A percentile compares a stretch with the other conserved stretches of the same genome.
Conservation (phyloP, 1,139 yeast genomes). For the Lodderomyces oxycetoniae region DNA sequence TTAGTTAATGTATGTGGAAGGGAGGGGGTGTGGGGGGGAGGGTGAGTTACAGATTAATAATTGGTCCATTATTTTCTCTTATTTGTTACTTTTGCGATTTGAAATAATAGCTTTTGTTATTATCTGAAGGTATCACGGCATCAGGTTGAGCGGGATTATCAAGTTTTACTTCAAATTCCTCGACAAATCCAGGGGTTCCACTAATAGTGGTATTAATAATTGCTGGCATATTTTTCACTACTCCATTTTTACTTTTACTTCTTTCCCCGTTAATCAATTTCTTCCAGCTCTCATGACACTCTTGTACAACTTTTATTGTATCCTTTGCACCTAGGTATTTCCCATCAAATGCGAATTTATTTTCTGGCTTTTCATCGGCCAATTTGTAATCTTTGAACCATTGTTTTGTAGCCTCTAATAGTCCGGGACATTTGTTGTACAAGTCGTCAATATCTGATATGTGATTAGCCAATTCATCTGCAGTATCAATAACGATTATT, state of each 20-base stretch:
- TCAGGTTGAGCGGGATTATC: constrained; percentile 21
- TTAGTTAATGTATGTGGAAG: constrained; percentile 15
- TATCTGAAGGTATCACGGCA: constrained; percentile 24
- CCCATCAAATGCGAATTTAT: constrained; percentile 81
- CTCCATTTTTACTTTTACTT: constrained; percentile 35
- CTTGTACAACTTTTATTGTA: constrained; percentile 66
- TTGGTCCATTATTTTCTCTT: neutral
- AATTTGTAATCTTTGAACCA: constrained; percentile 91
- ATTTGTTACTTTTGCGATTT: constrained; percentile 9
- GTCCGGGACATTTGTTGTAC: constrained; percentile 70
- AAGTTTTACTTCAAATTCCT: constrained; percentile 17
- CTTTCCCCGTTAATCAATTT: constrained; percentile 51
- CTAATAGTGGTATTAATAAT: constrained; percentile 57
- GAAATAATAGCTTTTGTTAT: constrained; percentile 15
- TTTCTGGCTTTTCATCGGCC: constrained; percentile 88
- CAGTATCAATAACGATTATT: constrained; percentile 67
- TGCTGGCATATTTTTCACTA: constrained; percentile 37
- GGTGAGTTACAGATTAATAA: too few relatives aligned
- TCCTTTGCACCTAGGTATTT: constrained; percentile 70
- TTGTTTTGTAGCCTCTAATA: constrained; percentile 75
- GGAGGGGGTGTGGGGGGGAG: too few relatives aligned
- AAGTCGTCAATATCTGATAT: constrained; percentile 75
- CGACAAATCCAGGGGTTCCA: constrained; percentile 37
- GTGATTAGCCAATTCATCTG: constrained; percentile 72
- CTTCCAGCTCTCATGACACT: constrained; percentile 72